Evolutionary conservation across 495 filamentous ascomycete genomes (phyloP).

Genomic region (Neurospora africana): DNA sequence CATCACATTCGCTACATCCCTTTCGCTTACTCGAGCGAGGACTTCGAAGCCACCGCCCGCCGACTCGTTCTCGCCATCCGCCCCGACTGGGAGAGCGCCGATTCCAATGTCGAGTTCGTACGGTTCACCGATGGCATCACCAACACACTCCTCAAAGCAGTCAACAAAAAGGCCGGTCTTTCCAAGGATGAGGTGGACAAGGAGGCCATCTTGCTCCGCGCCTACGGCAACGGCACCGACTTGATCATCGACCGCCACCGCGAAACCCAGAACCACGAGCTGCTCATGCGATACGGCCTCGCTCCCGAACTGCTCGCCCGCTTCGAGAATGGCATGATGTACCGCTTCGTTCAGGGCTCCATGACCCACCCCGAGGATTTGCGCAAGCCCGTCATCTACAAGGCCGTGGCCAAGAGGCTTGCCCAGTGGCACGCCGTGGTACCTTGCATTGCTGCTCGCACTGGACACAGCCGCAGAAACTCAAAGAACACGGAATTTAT

Average conservation of each 20-base stretch:
- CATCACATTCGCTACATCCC: constrained; percentile 48
- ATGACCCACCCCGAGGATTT: constrained; percentile 74
- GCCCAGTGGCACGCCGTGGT: constrained; percentile 90
- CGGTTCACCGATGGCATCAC: constrained; percentile 97
- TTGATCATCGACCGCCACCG: constrained; percentile 94
- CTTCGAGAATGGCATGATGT: constrained; percentile 93
- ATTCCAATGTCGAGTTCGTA: constrained; percentile 74
- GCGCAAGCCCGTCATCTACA: constrained; percentile 58
- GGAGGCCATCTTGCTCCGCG: constrained; percentile 82
- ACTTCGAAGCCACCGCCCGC: constrained; percentile 66
- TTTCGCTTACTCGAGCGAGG: constrained; percentile 62
- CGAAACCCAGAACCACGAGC: constrained; percentile 52
- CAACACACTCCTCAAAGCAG: constrained; percentile 84
- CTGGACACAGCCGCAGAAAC: constrained; percentile 26
- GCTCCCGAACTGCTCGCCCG: constrained; percentile 82
- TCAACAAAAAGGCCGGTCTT: constrained; percentile 68
- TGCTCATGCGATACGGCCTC: constrained; percentile 68
- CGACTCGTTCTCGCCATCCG: constrained; percentile 68
- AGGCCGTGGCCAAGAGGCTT: constrained; percentile 68
- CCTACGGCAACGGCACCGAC: constrained; percentile 90
- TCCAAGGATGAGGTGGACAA: constrained; percentile 69
- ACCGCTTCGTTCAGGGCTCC: constrained; percentile 74
- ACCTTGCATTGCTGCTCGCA: constrained; percentile 40
- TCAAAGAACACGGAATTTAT: constrained; percentile 14
- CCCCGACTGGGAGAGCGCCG: constrained; percentile 69